Percentiles rank a stretch among this genome's conserved stretches.
These are phyloP conservation scores for Nemania sp. DNA, from an alignment of 2,329 filamentous ascomycete species.

Conservation along the genomic window DNA sequence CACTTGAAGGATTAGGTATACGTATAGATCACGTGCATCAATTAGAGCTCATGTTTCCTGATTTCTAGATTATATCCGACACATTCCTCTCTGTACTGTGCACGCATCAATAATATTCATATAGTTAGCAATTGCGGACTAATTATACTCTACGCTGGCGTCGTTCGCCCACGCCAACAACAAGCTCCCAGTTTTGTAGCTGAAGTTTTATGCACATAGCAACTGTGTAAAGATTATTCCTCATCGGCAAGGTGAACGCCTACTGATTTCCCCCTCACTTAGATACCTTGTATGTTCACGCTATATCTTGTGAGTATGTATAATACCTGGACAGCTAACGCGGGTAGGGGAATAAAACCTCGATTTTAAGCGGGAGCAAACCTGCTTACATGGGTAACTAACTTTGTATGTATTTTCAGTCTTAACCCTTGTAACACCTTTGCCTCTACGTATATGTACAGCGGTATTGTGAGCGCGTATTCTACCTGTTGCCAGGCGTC, in stretches of 20 bases:
- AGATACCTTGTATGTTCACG: background rate
- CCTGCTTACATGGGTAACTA: background rate
- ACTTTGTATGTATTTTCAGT: background rate
- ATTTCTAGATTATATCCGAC: background rate
- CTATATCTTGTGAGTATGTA: background rate
- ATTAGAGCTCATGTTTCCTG: background rate
- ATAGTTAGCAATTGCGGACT: background rate
- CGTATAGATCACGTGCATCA: too few species aligned
- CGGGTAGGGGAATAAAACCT: background rate
- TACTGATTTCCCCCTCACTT: background rate
- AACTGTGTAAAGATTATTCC: background rate
- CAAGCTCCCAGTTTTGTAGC: background rate
- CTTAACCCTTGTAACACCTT: background rate
- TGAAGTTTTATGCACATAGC: background rate
- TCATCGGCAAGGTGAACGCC: background rate
- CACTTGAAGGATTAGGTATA: too few species aligned
- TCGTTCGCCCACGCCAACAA: background rate
- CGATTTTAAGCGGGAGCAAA: background rate
- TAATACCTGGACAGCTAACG: constrained; percentile 4
- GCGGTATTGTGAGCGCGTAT: too few species aligned
- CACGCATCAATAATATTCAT: too few species aligned
- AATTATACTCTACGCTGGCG: background rate
- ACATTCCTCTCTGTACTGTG: background rate
- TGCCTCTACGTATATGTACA: background rate
- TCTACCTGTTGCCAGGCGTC: too few species aligned